phyloP scores from a whole-genome alignment of 495 filamentous ascomycete species.

The Cercophora samala region DNA sequence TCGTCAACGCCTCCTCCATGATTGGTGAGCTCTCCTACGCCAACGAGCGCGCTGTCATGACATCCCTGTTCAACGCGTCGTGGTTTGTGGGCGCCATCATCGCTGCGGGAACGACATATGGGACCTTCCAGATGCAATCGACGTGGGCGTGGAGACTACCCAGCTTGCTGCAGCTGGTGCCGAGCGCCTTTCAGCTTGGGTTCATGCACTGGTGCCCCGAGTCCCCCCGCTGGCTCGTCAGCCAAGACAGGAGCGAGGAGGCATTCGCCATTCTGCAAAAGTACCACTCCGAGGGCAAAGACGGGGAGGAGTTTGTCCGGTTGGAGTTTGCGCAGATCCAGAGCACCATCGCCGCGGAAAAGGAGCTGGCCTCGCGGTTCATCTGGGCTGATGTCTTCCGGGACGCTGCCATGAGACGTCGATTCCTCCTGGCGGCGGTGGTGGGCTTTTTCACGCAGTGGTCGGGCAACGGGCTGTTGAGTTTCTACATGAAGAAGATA shows the following conservation, averaged over 20 bases:
- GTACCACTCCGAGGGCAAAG: constrained; percentile 56
- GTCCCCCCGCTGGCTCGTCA: constrained; percentile 50
- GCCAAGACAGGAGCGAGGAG: constrained; percentile 47
- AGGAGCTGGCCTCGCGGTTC: constrained; percentile 39
- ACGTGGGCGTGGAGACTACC: constrained; percentile 63
- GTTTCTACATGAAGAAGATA: constrained; percentile 44
- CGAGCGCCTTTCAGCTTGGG: constrained; percentile 49
- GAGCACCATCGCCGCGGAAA: constrained; percentile 50
- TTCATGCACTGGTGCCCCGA: constrained; percentile 51
- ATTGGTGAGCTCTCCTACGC: constrained; percentile 61
- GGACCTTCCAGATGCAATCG: constrained; percentile 50
- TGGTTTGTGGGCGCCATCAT: constrained; percentile 58
- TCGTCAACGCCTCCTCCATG: constrained; percentile 54
- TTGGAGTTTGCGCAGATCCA: constrained; percentile 56
- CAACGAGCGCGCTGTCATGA: constrained; percentile 57
- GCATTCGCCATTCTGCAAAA: constrained; percentile 52
- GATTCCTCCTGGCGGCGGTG: constrained; percentile 48
- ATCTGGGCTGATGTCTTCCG: constrained; percentile 53
- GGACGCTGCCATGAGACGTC: constrained; percentile 48
- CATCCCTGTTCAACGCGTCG: constrained; percentile 57
- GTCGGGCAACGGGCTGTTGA: constrained; percentile 56
- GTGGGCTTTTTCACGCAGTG: constrained; percentile 57
- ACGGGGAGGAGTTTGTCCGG: constrained; percentile 48
- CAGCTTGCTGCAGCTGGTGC: constrained; percentile 49
- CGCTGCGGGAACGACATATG: constrained; percentile 53